These are phyloP conservation scores for Fomitopsis palustris DNA, from an alignment of 1,284 basidiomycete genomes.

Conservation along the genomic window DNA sequence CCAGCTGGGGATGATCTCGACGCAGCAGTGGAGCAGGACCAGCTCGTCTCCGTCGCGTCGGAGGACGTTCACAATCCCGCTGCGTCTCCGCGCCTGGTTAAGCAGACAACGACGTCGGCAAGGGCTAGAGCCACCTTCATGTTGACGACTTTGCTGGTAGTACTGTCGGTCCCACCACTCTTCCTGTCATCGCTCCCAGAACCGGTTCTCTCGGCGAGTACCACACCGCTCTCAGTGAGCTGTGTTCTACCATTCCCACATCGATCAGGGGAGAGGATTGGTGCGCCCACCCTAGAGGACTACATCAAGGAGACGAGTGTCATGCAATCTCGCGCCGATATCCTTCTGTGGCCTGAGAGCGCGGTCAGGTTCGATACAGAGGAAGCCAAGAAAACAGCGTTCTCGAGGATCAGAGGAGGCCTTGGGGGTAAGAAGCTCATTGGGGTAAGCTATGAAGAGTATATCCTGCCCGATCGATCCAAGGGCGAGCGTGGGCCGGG, in stretches of 20 bases:
- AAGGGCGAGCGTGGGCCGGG: conserved; percentile 32
- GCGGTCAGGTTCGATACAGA: conserved; percentile 59
- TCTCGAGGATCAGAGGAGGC: conserved; percentile 38
- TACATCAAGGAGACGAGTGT: conserved; percentile 54
- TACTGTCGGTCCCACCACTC: conserved; percentile 57
- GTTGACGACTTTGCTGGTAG: conserved; percentile 39
- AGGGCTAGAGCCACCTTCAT: conserved; percentile 18
- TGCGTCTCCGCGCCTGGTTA: not conserved
- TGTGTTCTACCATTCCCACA: conserved; percentile 55
- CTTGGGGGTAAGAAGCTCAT: conserved; percentile 39
- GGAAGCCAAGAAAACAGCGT: conserved; percentile 45
- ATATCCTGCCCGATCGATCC: conserved; percentile 28
- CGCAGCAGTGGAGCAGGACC: conserved; percentile 1
- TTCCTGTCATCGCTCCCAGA: conserved; percentile 38
- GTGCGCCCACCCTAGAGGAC: conserved; percentile 44
- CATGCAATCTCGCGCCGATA: conserved; percentile 41
- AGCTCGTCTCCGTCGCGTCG: conserved; percentile 10
- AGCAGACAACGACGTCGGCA: not conserved
- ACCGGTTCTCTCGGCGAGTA: conserved; percentile 38
- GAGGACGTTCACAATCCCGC: conserved; percentile 1
- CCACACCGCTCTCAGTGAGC: conserved; percentile 56
- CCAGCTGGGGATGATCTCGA: conserved; percentile 17
- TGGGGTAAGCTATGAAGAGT: conserved; percentile 69
- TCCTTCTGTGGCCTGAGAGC: conserved; percentile 80
- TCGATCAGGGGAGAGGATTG: conserved; percentile 34